Base-by-base conservation (phyloP, 768 basidiomycete genomes). In the Dentipellis fragilis region DNA sequence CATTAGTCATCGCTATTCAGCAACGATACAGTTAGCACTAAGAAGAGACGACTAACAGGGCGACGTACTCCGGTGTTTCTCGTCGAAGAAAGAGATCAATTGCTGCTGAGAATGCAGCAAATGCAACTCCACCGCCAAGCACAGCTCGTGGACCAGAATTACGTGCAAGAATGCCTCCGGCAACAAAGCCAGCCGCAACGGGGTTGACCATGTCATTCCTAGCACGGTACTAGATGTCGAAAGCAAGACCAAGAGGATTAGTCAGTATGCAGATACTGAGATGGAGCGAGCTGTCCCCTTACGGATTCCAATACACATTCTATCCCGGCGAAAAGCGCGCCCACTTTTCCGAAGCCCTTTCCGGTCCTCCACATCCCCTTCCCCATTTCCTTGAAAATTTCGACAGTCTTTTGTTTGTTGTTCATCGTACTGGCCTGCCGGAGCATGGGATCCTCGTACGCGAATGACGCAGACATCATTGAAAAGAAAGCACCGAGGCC, bases 281-380 rank as follows among this genome's bases (percentile, higher is more conserved):
- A 16, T 7, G 3, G n/a, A 2, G 35, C 47, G 29, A 22, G 51
- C 38, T 48, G 34, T 22, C 17, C 14, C 83, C 93, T 67, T 70
- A 89, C 94, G 61, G 85, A 89, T 73, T 98, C 95, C 54, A 97
- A 87, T 55, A 92, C 85, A 64, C 95, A 98, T 72, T 98, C 95
- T 8, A 91, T 83, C 23, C 94, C 93, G n/a, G 93, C 87, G 67
- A 90, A 98, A 46, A 98, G 65, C 11, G 90, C 90, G 16, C 93
- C 95, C 48, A 98, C 91, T 73, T 93, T 94, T 0, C 84, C 93
- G 65, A 97, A 97, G 0, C 92, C 87, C 69, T 87, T 93, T 17
- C 95, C 94, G 50, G 78, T 88, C 29, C 77, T 75, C 83, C 83
- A 92, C 92, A 97, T 95, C 36, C 85, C 87, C 61, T 78, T 81